Evolutionary conservation across 352 stramenopile genomes (phyloP).

Genomic region (Phytophthora litchii): DNA sequence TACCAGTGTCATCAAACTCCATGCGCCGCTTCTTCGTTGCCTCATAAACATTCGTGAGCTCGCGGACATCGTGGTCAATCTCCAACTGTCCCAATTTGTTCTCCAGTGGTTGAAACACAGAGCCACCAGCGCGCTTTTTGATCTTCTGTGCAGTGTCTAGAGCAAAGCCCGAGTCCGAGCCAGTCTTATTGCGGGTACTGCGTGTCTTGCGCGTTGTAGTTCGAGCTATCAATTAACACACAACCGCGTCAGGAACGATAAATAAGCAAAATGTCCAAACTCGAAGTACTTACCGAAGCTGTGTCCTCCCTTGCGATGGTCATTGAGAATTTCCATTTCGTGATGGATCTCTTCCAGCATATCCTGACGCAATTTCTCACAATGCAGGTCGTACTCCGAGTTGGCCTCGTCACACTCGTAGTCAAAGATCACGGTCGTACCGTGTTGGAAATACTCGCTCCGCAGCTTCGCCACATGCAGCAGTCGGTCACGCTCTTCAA

Average conservation of each 20-base stretch:
- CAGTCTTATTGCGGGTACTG: slow-evolving; percentile 68
- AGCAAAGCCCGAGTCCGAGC: slow-evolving; percentile 35
- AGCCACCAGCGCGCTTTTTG: slow-evolving; percentile 68
- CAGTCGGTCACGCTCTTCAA: slow-evolving; percentile 52
- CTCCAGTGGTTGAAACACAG: slow-evolving; percentile 74
- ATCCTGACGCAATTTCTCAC: slow-evolving; percentile 80
- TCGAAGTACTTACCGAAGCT: slow-evolving; percentile 38
- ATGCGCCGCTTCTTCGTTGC: slow-evolving; percentile 74
- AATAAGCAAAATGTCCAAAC: slow-evolving; percentile 1
- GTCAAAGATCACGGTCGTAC: slow-evolving; percentile 72
- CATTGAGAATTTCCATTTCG: slow-evolving; percentile 83
- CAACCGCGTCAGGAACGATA: slow-evolving; percentile 12
- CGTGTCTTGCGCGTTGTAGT: slow-evolving; percentile 80
- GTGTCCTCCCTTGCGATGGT: slow-evolving; percentile 69
- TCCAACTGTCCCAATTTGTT: slow-evolving; percentile 74
- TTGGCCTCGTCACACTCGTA: slow-evolving; percentile 85
- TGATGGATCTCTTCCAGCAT: slow-evolving; percentile 89
- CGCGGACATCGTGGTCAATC: slow-evolving; percentile 72
- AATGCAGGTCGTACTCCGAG: slow-evolving; percentile 76
- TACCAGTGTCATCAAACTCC: slow-evolving; percentile 42
- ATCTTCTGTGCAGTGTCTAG: slow-evolving; percentile 71
- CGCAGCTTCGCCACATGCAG: slow-evolving; percentile 49
- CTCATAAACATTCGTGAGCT: slow-evolving; percentile 58
- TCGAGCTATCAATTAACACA: slow-evolving; percentile 41
- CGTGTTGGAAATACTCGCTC: slow-evolving; percentile 60